These are phyloP conservation scores for Calendula officinalis DNA, from an alignment of 129 eudicot species.

Conservation along the genomic window DNA sequence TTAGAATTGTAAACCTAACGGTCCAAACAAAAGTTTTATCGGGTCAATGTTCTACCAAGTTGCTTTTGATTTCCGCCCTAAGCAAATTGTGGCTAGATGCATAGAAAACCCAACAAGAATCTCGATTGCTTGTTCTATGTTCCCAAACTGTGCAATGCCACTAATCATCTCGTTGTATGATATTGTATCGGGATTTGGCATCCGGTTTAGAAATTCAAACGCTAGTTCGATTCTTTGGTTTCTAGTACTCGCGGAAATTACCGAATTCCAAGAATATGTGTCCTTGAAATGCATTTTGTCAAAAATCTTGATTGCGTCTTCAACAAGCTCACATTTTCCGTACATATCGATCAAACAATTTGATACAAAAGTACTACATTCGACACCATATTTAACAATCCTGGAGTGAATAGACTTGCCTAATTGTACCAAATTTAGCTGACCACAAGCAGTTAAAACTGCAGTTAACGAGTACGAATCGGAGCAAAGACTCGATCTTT, in stretches of 20 bases:
- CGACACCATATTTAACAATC: slow-evolving; percentile 55
- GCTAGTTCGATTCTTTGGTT: slow-evolving; percentile 61
- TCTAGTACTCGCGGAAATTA: slow-evolving; percentile 64
- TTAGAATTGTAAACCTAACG: too few species aligned
- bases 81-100: too few species aligned
- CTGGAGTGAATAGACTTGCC: slow-evolving; percentile 64
- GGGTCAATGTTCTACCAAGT: too few species aligned
- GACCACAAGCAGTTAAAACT: slow-evolving; percentile 67
- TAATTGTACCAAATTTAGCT: slow-evolving; percentile 35
- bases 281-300: slow-evolving; percentile 45
- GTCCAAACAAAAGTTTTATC: too few species aligned
- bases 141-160: slow-evolving; percentile 72
- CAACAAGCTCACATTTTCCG: slow-evolving; percentile 59
- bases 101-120: too few species aligned
- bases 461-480: slow-evolving; percentile 70
- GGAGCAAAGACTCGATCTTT: slow-evolving; percentile 40
- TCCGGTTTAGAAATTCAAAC: slow-evolving; percentile 35
- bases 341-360: slow-evolving; percentile 90
- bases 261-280: slow-evolving; percentile 72
- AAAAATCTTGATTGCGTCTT: slow-evolving; percentile 51
- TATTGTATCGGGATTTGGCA: slow-evolving; percentile 75
- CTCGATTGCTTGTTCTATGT: slow-evolving; percentile 56
- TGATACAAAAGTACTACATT: slow-evolving; percentile 44
- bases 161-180: slow-evolving; percentile 71
- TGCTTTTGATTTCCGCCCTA: too few species aligned